Evolutionary conservation across 371 early-diverging fungal genomes (phyloP), one percentile per base, ranked within the genome.

Genomic region (Batrachochytrium dendrobatidis): DNA sequence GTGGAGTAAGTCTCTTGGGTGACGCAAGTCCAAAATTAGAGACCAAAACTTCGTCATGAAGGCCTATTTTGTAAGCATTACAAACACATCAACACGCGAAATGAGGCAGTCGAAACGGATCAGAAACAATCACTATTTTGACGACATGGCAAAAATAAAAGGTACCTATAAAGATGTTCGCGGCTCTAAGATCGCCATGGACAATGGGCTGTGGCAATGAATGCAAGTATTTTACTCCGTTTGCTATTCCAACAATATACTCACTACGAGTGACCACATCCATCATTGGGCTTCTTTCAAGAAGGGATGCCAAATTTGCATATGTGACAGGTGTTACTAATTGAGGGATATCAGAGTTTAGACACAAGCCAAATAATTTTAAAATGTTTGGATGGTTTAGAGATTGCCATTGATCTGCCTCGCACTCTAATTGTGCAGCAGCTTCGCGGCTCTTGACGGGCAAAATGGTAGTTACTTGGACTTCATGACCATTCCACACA

Each of bases 101-200:
- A n/a, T n/a, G n/a, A n/a, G n/a, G n/a, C n/a, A n/a, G n/a, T n/a
- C n/a, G n/a, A n/a, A n/a, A n/a, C n/a, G n/a, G n/a, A n/a, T n/a
- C n/a, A n/a, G n/a, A n/a, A n/a, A n/a, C n/a, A n/a, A n/a, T n/a
- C n/a, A n/a, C n/a, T n/a, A n/a, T n/a, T n/a, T n/a, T n/a, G n/a
- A n/a, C n/a, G n/a, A n/a, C n/a, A n/a, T n/a, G n/a, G n/a, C n/a
- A n/a, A n/a, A n/a, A n/a, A n/a, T n/a, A n/a, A n/a, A n/a, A n/a
- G 25, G 54, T 64, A 53, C 68, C 68, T n/a, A 71, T 59, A 49
- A 68, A 51, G 30, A 71, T 57, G 35, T 71, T 71, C 57, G 58
- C 55, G 5, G 71, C 71, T 34, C 62, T 65, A 24, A 71, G 48
- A 39, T 71, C 68, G 28, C 68, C 71, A 58, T 71, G 71, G 24